A percentile compares a stretch with the other conserved stretches of the same genome.
phyloP scores from a whole-genome alignment of 805 yeast genomes.

The Sporopachydermia lactativora region DNA sequence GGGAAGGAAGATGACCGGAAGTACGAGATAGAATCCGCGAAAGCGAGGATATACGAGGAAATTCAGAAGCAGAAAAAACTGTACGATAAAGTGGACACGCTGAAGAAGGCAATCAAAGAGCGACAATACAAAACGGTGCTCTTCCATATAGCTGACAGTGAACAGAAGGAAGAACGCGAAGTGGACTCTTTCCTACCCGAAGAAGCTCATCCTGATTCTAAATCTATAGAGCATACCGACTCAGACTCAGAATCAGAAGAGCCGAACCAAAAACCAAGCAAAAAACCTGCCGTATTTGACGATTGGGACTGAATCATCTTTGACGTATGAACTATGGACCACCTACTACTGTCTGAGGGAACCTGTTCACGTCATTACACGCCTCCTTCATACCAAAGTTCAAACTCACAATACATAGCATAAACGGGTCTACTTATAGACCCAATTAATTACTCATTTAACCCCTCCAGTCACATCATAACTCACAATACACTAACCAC shows the following conservation, averaged over 20 bases:
- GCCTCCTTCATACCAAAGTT: background rate
- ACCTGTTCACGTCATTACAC: background rate
- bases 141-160: background rate
- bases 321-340: background rate
- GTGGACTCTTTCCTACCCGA: too few species aligned
- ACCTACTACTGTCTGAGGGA: background rate
- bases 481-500: too few species aligned
- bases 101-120: slow-evolving; percentile 1
- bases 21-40: background rate
- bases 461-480: background rate
- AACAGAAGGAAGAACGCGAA: background rate
- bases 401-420: too few species aligned
- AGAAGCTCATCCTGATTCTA: too few species aligned
- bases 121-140: background rate
- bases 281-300: background rate
- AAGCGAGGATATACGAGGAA: background rate
- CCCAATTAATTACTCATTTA: background rate
- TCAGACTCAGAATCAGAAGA: background rate
- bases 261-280: background rate
- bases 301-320: background rate
- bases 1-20: background rate
- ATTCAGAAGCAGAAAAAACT: background rate
- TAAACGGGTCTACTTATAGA: background rate
- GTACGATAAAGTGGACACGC: slow-evolving; percentile 1
- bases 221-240: too few species aligned